phyloP scores from a whole-genome alignment of 768 basidiomycete genomes.

The Podaxis rugospora region DNA sequence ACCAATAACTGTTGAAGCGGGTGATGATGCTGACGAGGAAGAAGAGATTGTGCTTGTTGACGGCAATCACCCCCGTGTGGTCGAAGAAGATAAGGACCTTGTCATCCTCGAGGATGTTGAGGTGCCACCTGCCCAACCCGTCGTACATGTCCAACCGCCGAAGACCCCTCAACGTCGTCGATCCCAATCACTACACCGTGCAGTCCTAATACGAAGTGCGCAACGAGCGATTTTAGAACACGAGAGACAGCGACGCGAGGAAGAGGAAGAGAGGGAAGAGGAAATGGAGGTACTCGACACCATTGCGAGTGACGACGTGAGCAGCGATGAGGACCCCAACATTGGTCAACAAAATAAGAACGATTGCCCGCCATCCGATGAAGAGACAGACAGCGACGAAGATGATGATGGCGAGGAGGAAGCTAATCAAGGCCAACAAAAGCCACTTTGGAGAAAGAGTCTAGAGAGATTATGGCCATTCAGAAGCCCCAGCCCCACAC shows the following conservation, averaged over 20 bases:
- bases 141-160: slow-evolving; percentile 20
- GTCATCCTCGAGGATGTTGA: slow-evolving; percentile 71
- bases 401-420: slow-evolving; percentile 23
- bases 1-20: slow-evolving; percentile 15
- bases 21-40: slow-evolving; percentile 28
- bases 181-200: slow-evolving; percentile 52
- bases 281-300: slow-evolving; percentile 45
- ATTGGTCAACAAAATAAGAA: slow-evolving; percentile 21
- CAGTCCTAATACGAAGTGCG: slow-evolving; percentile 66
- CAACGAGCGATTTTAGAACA: slow-evolving; percentile 53
- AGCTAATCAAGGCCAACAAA: slow-evolving; percentile 21
- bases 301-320: slow-evolving; percentile 31
- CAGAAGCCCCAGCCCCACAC: slow-evolving; percentile 16
- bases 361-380: slow-evolving; percentile 14
- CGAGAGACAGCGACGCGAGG: slow-evolving; percentile 48
- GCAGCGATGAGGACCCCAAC: slow-evolving; percentile 16
- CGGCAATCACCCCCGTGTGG: slow-evolving; percentile 60
- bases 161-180: slow-evolving; percentile 32
- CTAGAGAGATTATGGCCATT: slow-evolving; percentile 41
- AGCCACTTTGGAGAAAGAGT: slow-evolving; percentile 39
- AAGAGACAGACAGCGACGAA: slow-evolving; percentile 17
- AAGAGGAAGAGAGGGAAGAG: slow-evolving; percentile 44
- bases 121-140: slow-evolving; percentile 15
- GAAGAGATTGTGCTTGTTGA: slow-evolving; percentile 60
- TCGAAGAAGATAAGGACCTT: slow-evolving; percentile 67